A percentile compares a stretch with the other conserved stretches of the same genome.
Conservation (phyloP, 805 yeast genomes). For the Wickerhamomyces kurtzmanii region DNA sequence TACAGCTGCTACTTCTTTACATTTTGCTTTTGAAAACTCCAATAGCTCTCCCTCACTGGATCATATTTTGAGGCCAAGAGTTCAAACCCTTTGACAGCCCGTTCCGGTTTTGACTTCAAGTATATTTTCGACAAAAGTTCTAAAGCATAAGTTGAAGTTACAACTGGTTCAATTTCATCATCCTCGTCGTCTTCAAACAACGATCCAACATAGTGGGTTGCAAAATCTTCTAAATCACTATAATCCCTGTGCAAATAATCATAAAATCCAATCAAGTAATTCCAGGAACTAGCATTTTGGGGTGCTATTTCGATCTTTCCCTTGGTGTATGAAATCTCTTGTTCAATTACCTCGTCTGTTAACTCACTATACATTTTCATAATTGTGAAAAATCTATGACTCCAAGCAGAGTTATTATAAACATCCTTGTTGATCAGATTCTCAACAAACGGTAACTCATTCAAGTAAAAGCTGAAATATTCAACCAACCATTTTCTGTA, state of each 20-base stretch:
- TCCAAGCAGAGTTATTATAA: slow-evolving; percentile 91
- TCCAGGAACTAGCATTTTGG: slow-evolving; percentile 82
- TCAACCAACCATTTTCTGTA: slow-evolving; percentile 77
- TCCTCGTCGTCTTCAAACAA: slow-evolving; percentile 10
- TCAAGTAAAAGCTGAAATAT: slow-evolving; percentile 35
- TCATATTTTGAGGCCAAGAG: slow-evolving; percentile 45
- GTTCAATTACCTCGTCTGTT: slow-evolving; percentile 15
- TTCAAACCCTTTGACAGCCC: slow-evolving; percentile 36
- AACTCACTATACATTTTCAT: slow-evolving; percentile 7
- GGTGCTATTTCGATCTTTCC: slow-evolving; percentile 50
- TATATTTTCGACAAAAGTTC: slow-evolving; percentile 50
- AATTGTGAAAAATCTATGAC: slow-evolving; percentile 56
- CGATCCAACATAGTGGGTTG: slow-evolving; percentile 27
- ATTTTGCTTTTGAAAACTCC: slow-evolving; percentile 47
- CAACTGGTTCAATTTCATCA: slow-evolving; percentile 11
- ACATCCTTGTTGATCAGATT: slow-evolving; percentile 49
- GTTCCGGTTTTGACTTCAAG: slow-evolving; percentile 15
- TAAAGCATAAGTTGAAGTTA: slow-evolving; percentile 50
- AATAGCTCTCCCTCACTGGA: slow-evolving; percentile 51
- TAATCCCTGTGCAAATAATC: slow-evolving; percentile 20
- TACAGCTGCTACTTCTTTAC: no score
- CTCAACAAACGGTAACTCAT: slow-evolving; percentile 45
- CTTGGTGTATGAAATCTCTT: slow-evolving; percentile 47
- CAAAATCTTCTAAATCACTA: slow-evolving; percentile 33
- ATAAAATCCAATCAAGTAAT: slow-evolving; percentile 59